These are phyloP conservation scores for Ustilago hordei DNA, from an alignment of 1,284 basidiomycete species.

Conservation along the genomic window DNA sequence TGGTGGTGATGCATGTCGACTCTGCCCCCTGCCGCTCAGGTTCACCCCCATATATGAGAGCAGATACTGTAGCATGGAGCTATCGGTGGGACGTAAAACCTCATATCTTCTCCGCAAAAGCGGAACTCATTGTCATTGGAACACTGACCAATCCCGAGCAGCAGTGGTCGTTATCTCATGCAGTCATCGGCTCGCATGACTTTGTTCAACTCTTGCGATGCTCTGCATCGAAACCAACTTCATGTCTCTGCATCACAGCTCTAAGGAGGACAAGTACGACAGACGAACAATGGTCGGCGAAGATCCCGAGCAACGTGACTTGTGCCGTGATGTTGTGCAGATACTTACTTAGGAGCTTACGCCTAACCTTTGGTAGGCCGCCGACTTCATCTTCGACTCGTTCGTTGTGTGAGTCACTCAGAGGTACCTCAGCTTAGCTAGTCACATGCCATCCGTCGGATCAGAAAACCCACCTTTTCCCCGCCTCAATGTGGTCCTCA, in stretches of 20 bases:
- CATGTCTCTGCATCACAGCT: too few species aligned
- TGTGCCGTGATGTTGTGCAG: background rate
- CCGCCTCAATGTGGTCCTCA: background rate
- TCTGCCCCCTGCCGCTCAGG: background rate
- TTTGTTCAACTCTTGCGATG: background rate
- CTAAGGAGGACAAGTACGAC: background rate
- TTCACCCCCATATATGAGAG: background rate
- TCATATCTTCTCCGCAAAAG: background rate
- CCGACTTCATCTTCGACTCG: slow-evolving; percentile 15
- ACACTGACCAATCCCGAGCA: background rate
- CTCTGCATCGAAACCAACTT: background rate
- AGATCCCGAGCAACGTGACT: slow-evolving; percentile 8
- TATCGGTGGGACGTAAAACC: background rate
- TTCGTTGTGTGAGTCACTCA: background rate
- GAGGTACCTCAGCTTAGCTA: background rate
- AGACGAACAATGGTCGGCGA: slow-evolving; percentile 3
- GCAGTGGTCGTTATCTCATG: background rate
- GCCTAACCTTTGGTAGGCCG: slow-evolving; percentile 1
- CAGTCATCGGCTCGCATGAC: background rate
- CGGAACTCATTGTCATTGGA: background rate
- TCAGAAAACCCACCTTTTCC: background rate
- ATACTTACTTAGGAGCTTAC: background rate
- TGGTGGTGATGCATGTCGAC: background rate
- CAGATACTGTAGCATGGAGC: background rate
- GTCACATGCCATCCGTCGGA: slow-evolving; percentile 14